These are phyloP conservation scores for Lepidium didymum DNA, from an alignment of 345 rosid species.

Conservation along the genomic window DNA sequence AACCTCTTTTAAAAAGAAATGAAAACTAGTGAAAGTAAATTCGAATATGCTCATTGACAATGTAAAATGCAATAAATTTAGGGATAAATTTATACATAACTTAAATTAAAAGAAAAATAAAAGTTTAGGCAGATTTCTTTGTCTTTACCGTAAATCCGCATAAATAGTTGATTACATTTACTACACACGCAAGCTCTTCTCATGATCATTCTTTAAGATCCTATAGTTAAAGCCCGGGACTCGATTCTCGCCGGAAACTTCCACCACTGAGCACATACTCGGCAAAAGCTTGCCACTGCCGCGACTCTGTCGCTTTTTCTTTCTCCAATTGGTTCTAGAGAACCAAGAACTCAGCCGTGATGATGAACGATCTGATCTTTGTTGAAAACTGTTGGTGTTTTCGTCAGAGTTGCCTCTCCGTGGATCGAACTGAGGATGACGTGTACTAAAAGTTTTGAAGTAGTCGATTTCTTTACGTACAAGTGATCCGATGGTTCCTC, in stretches of 20 bases:
- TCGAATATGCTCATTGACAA: slow-evolving; percentile 5
- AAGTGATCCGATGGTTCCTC: slow-evolving; percentile 79
- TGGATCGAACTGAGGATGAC: not conserved
- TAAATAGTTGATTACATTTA: not conserved
- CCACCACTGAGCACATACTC: slow-evolving; percentile 46
- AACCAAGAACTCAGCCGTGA: slow-evolving; percentile 51
- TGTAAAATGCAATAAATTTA: not conserved
- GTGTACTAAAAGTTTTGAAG: slow-evolving; percentile 39
- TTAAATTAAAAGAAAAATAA: not conserved
- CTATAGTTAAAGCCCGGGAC: slow-evolving; percentile 35
- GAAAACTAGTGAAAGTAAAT: not conserved
- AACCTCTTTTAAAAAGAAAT: not conserved
- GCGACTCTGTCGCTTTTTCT: slow-evolving; percentile 38
- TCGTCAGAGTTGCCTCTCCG: not conserved
- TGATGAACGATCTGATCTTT: slow-evolving; percentile 25
- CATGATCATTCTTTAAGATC: slow-evolving; percentile 49
- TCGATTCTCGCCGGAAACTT: slow-evolving; percentile 36
- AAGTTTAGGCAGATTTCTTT: not conserved
- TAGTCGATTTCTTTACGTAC: slow-evolving; percentile 70
- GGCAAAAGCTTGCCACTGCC: slow-evolving; percentile 33
- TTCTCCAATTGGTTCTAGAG: slow-evolving; percentile 35
- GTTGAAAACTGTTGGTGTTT: not conserved
- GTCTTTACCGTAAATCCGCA: not conserved
- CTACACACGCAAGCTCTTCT: not conserved
- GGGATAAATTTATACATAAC: not conserved